Evolutionary conservation across 306 rosid species (phyloP).

Genomic region (Dryas octopetala): DNA sequence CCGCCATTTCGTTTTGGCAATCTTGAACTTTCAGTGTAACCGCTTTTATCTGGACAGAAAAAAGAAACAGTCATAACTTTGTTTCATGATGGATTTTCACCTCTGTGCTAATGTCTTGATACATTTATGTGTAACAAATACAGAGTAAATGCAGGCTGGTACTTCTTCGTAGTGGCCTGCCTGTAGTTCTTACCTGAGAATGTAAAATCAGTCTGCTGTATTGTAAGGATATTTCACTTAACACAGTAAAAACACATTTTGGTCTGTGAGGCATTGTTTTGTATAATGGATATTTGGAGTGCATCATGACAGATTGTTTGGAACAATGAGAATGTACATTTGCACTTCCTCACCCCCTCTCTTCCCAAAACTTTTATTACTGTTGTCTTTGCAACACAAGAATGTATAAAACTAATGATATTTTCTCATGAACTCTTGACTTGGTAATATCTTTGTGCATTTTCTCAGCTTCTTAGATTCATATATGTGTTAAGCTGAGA

Average conservation of each 20-base stretch:
- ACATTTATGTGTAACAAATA: neutral
- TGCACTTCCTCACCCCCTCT: too few relatives aligned
- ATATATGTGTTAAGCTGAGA: neutral
- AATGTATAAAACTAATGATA: too few relatives aligned
- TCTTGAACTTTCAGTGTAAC: conserved; percentile 44
- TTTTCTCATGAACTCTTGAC: too few relatives aligned
- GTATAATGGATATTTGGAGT: too few relatives aligned
- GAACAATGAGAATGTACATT: too few relatives aligned
- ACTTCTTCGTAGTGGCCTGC: neutral
- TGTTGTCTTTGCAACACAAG: too few relatives aligned
- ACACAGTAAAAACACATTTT: neutral
- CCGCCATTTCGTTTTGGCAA: conserved; percentile 37
- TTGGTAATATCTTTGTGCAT: too few relatives aligned
- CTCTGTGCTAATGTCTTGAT: neutral
- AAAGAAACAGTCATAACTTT: conserved; percentile 32
- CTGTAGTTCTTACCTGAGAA: neutral
- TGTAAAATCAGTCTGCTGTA: conserved; percentile 5
- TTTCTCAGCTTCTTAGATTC: neutral
- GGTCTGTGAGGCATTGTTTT: neutral
- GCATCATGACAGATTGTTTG: too few relatives aligned
- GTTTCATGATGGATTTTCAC: neutral
- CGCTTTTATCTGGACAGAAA: conserved; percentile 39
- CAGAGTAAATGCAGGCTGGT: neutral
- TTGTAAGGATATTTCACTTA: neutral
- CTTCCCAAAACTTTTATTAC: too few relatives aligned